Evolutionary conservation across 2,329 filamentous ascomycete genomes (phyloP).

Genomic region (Fusarium haematococcum): DNA sequence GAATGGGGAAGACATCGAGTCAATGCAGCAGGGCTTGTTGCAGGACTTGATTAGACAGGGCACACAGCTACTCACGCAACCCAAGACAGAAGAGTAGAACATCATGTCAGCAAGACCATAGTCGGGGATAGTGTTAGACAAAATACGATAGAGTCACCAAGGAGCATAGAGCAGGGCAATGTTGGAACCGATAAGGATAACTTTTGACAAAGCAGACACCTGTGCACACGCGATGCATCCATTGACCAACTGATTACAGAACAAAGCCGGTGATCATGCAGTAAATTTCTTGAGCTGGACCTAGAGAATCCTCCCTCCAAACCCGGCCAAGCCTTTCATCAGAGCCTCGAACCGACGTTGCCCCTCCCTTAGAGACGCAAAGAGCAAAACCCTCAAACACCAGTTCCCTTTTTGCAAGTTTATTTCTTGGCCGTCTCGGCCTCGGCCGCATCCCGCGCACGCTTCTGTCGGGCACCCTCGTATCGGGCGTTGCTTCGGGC

Average conservation of each 20-base stretch:
- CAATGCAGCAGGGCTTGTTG: conserved; percentile 55
- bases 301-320: conserved; percentile 55
- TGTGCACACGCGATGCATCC: conserved; percentile 42
- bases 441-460: conserved; percentile 87
- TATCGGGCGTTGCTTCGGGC: conserved; percentile 86
- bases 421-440: conserved; percentile 91
- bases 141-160: conserved; percentile 1
- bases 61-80: conserved; percentile 55
- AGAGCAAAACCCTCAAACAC: conserved; percentile 59
- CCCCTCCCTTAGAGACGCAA: conserved; percentile 54
- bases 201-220: conserved; percentile 33
- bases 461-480: conserved; percentile 90
- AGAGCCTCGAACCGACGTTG: conserved; percentile 54
- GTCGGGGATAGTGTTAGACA: background rate
- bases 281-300: conserved; percentile 57
- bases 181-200: conserved; percentile 30
- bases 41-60: conserved; percentile 64
- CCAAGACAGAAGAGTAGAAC: conserved; percentile 27
- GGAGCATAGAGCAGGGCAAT: background rate
- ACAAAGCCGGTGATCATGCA: conserved; percentile 55
- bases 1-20: conserved; percentile 55
- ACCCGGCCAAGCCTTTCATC: conserved; percentile 51
- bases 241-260: conserved; percentile 49
- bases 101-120: background rate
- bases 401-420: conserved; percentile 56